Base-by-base conservation (phyloP, 2,329 filamentous ascomycete species). In the Paecilomyces sp. region DNA sequence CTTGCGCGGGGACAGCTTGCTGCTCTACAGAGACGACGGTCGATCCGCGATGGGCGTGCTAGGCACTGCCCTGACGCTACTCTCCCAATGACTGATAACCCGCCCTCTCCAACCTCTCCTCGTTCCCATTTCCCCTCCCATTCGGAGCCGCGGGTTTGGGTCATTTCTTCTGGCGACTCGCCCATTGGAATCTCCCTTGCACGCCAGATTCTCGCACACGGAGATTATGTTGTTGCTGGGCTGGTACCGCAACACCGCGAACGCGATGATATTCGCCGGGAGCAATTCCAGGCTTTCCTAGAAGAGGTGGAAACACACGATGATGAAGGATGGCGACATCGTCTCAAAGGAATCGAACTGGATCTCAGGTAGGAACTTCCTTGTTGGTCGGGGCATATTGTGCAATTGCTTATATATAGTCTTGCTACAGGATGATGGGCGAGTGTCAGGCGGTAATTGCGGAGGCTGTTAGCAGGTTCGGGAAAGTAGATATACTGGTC, bases 191-290 rank as follows among this genome's bases (percentile, higher is more conserved):
- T 96, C 61, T 88, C 90, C 54, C 83, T 97, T 60, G 89, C 91
- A 58, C 86, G 89, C 58, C 85, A 91, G 67, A 82, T 96, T 52
- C 87, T 97, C 55, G 85, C 86, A n/a, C 92, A 97, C 75, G 93
- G 94, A 55, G 94, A 97, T 75, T 92, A 89, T 72, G 89, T 96
- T 54, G 88, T 93, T 55, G 89, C 91, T 4, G 94, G 92, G 58
- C 82, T 97, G 34, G 86, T 90, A 55, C 88, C 91, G 2, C 79
- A 83, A 56, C 90, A 94, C 74, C 88, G 92, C 64, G 89, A 92
- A 65, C 79, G 79, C 68, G 84, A 92, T 72, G 88, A 88, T 47
- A 83, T 84, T 54, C 86, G 90, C 64, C 90, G 88, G 72, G 82
- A 86, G 67, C 90, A 92, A 73, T 95, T 95, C 74, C 86, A 89